phyloP scores from a whole-genome alignment of 2,329 filamentous ascomycete species.

The Cladobotryum protrusum region DNA sequence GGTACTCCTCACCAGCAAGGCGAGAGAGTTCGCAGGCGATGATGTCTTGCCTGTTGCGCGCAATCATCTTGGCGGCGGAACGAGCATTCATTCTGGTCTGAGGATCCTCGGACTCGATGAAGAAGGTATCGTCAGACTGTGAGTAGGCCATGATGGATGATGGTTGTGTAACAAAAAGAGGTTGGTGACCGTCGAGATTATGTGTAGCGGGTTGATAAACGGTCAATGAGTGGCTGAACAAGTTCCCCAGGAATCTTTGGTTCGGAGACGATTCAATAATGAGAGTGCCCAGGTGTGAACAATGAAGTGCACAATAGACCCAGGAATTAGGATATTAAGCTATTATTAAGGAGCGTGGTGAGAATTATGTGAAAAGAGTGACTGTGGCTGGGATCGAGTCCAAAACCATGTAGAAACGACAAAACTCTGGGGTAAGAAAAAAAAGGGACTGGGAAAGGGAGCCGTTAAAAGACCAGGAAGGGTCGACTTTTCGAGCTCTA shows the following conservation, averaged over 20 bases:
- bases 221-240: slow-evolving; percentile 41
- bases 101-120: slow-evolving; percentile 50
- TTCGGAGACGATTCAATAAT: slow-evolving; percentile 35
- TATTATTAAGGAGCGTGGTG: slow-evolving; percentile 56
- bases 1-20: slow-evolving; percentile 80
- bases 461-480: slow-evolving; percentile 38
- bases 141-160: slow-evolving; percentile 41
- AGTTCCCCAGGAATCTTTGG: slow-evolving; percentile 49
- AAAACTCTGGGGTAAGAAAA: slow-evolving; percentile 24
- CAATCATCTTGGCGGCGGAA: slow-evolving; percentile 71
- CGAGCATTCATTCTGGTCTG: slow-evolving; percentile 57
- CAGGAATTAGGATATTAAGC: slow-evolving; percentile 45
- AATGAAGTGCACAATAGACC: slow-evolving; percentile 35
- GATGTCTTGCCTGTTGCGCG: slow-evolving; percentile 76
- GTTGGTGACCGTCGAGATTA: slow-evolving; percentile 20
- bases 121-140: slow-evolving; percentile 42
- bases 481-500: slow-evolving; percentile 39
- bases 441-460: slow-evolving; percentile 39
- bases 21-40: slow-evolving; percentile 85
- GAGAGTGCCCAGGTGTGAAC: slow-evolving; percentile 25
- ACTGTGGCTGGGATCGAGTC: slow-evolving; percentile 45
- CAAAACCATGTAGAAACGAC: slow-evolving; percentile 36
- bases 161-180: slow-evolving; percentile 2
- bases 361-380: slow-evolving; percentile 50
- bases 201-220: slow-evolving; percentile 14